Evolutionary conservation across 208 protist species (phyloP).

Genomic region (Strigomonas galati): DNA sequence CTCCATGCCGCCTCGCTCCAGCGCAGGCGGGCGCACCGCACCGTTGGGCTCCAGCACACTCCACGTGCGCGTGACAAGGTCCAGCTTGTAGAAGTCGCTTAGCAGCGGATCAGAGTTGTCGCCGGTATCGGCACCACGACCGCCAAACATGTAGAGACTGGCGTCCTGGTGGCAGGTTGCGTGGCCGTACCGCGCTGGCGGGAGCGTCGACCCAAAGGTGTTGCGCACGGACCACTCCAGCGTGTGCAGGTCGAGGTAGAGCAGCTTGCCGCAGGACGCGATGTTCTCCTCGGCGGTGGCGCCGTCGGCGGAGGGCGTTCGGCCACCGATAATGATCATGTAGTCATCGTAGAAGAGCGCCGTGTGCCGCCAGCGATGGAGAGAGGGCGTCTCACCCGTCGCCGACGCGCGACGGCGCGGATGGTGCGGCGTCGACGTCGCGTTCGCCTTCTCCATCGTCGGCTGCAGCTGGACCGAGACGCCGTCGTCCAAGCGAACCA

Average conservation of each 20-base stretch:
- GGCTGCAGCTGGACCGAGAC: constrained; percentile 5
- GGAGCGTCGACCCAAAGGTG: constrained; percentile 31
- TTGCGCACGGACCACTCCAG: constrained; percentile 35
- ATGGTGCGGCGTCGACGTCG: background rate
- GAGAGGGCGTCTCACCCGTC: background rate
- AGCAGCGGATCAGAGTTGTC: constrained; percentile 9
- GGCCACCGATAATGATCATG: constrained; percentile 57
- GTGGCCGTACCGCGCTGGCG: constrained; percentile 60
- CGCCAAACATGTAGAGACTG: constrained; percentile 43
- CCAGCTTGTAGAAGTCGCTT: constrained; percentile 59
- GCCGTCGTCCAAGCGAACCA: constrained; percentile 25
- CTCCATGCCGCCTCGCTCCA: constrained; percentile 56
- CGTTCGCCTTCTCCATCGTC: background rate
- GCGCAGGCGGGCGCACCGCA: constrained; percentile 39
- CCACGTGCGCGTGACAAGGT: constrained; percentile 60
- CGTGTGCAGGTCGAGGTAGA: constrained; percentile 46
- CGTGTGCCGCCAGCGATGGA: constrained; percentile 55
- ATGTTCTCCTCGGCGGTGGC: constrained; percentile 11
- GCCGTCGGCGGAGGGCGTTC: constrained; percentile 18
- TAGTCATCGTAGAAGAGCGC: constrained; percentile 53
- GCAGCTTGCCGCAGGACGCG: constrained; percentile 27
- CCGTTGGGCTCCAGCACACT: constrained; percentile 44
- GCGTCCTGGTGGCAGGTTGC: constrained; percentile 24
- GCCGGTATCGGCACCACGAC: constrained; percentile 19
- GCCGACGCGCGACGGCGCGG: constrained; percentile 7